These are phyloP conservation scores for Cercospora citrullina DNA, from an alignment of 2,329 filamentous ascomycete genomes.

Conservation along the genomic window DNA sequence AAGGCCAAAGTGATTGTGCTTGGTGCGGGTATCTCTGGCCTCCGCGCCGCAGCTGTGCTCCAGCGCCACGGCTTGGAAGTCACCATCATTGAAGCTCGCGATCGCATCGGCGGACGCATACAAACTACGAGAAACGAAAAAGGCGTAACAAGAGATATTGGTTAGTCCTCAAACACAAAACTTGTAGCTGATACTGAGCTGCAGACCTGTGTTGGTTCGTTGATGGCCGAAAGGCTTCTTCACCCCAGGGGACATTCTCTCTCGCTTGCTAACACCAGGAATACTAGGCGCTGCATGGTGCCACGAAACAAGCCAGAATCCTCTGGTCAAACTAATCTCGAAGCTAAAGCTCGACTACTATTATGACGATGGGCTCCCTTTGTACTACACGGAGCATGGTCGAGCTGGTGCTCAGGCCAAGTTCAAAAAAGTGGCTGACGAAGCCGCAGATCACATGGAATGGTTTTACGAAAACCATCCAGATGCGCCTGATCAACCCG, in stretches of 20 bases:
- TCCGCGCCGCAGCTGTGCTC: conserved; percentile 41
- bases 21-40: conserved; percentile 41
- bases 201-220: conserved; percentile 34
- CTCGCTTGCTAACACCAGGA: conserved; percentile 23
- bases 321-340: conserved; percentile 46
- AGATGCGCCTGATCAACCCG: conserved; percentile 44
- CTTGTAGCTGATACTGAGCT: conserved; percentile 35
- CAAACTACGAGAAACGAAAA: conserved; percentile 42
- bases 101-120: conserved; percentile 44
- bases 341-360: conserved; percentile 48
- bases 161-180: conserved; percentile 30
- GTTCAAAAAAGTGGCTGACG: conserved; percentile 49
- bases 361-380: conserved; percentile 47
- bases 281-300: conserved; percentile 47
- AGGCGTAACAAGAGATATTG: conserved; percentile 30
- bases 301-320: conserved; percentile 50
- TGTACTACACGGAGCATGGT: conserved; percentile 47
- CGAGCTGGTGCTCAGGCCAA: conserved; percentile 49
- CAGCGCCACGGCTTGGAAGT: conserved; percentile 40
- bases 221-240: conserved; percentile 31
- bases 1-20: conserved; percentile 38
- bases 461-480: conserved; percentile 46
- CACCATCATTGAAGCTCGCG: conserved; percentile 39
- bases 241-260: conserved; percentile 29
- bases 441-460: conserved; percentile 47